phyloP scores from a whole-genome alignment of 139 green algal species.

The Dunaliella sp. region DNA sequence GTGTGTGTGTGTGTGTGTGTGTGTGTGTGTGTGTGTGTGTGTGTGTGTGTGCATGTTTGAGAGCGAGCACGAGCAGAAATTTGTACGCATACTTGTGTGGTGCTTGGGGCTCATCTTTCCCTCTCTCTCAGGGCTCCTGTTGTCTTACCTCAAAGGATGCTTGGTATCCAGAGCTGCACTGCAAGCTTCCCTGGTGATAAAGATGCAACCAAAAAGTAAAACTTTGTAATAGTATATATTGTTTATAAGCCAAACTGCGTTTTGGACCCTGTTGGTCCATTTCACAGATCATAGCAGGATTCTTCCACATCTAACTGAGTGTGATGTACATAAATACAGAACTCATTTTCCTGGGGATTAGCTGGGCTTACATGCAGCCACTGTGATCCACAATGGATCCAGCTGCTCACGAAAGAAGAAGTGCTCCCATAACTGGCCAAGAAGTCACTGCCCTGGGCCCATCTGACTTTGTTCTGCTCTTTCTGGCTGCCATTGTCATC shows the following conservation, averaged over 20 bases:
- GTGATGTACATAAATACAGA: too few relatives aligned
- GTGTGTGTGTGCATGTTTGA: background rate
- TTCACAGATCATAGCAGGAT: too few relatives aligned
- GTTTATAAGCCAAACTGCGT: background rate
- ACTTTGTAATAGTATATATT: background rate
- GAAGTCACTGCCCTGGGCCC: slow-evolving; percentile 11
- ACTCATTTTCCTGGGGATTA: too few relatives aligned
- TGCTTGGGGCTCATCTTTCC: background rate
- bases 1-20: background rate
- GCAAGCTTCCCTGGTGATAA: background rate
- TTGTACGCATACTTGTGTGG: too few relatives aligned
- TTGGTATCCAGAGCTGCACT: too few relatives aligned
- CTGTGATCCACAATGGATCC: too few relatives aligned
- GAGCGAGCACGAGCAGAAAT: background rate
- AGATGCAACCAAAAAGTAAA: background rate
- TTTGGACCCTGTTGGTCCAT: too few relatives aligned
- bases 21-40: background rate
- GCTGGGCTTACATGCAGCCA: too few relatives aligned
- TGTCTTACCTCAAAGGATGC: background rate
- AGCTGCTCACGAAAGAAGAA: too few relatives aligned
- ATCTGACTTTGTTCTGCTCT: slow-evolving; percentile 35
- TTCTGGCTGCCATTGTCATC: slow-evolving; percentile 27
- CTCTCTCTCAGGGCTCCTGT: background rate
- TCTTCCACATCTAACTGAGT: too few relatives aligned
- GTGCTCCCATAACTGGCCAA: background rate